phyloP scores from a whole-genome alignment of 202 grass and related monocot genomes.

The Carex sylvatica region DNA sequence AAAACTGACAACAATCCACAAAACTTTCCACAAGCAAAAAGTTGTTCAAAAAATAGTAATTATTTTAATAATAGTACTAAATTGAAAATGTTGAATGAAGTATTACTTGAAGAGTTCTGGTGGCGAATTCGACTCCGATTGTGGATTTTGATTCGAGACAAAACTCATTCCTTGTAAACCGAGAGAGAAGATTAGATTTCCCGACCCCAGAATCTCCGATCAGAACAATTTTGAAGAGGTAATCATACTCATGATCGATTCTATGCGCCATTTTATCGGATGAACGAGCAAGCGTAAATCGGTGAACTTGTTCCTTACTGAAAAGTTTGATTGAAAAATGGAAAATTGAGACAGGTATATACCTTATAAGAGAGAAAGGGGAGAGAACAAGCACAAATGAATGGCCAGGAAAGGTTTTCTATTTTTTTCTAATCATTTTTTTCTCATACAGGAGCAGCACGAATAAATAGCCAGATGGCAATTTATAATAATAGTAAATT shows the following conservation, averaged over 20 bases:
- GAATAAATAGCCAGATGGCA: conserved; percentile 18
- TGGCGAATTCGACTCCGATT: conserved; percentile 82
- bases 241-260: conserved; percentile 72
- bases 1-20: neutral
- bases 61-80: neutral
- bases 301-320: neutral
- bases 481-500: conserved; percentile 29
- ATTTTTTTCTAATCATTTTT: conserved; percentile 14
- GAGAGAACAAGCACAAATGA: neutral
- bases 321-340: conserved; percentile 15
- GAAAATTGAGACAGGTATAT: neutral
- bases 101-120: conserved; percentile 57
- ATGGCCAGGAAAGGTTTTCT: conserved; percentile 22
- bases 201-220: conserved; percentile 80
- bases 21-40: neutral
- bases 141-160: conserved; percentile 83
- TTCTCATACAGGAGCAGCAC: neutral
- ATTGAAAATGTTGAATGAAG: neutral
- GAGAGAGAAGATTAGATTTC: conserved; percentile 80
- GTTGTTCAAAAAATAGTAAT: neutral
- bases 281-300: too few species aligned
- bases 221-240: conserved; percentile 83
- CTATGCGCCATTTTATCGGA: conserved; percentile 42
- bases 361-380: conserved; percentile 3
- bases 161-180: conserved; percentile 83